Conservation (phyloP, 2,329 filamentous ascomycete genomes). For the Fusarium begoniae region DNA sequence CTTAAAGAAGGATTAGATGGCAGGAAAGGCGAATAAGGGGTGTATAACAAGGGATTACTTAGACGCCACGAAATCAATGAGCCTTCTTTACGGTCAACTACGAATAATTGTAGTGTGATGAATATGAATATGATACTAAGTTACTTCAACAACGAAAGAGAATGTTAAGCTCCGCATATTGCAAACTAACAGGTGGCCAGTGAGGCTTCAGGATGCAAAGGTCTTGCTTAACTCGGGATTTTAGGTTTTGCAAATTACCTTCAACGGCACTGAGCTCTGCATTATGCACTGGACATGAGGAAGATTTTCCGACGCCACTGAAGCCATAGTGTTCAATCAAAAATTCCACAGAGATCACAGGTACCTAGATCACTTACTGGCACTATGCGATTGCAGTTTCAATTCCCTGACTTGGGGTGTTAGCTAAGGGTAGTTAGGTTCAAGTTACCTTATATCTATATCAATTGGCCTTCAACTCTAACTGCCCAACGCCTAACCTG, state of each 20-base stretch:
- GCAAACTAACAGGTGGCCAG: neutral
- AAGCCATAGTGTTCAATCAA: neutral
- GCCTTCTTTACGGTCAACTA: slow-evolving; percentile 10
- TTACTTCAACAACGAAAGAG: neutral
- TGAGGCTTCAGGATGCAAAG: neutral
- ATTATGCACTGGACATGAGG: neutral
- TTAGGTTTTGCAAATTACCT: neutral
- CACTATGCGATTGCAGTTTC: neutral
- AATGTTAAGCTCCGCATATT: neutral
- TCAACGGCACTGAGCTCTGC: neutral
- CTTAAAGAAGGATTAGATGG: slow-evolving; percentile 85
- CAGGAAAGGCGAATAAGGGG: slow-evolving; percentile 23
- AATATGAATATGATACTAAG: slow-evolving; percentile 2
- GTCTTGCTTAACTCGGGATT: neutral
- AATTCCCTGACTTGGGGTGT: neutral
- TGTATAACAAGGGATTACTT: slow-evolving; percentile 46
- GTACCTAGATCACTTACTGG: neutral
- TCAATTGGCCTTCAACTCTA: neutral
- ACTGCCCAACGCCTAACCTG: neutral
- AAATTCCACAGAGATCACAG: neutral
- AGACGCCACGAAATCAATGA: slow-evolving; percentile 39
- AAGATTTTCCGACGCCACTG: neutral
- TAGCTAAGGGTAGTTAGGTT: neutral
- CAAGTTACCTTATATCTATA: neutral
- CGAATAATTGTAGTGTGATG: neutral